phyloP scores from a whole-genome alignment of 2,329 filamentous ascomycete species.

The Pseudogymnoascus verrucosus region DNA sequence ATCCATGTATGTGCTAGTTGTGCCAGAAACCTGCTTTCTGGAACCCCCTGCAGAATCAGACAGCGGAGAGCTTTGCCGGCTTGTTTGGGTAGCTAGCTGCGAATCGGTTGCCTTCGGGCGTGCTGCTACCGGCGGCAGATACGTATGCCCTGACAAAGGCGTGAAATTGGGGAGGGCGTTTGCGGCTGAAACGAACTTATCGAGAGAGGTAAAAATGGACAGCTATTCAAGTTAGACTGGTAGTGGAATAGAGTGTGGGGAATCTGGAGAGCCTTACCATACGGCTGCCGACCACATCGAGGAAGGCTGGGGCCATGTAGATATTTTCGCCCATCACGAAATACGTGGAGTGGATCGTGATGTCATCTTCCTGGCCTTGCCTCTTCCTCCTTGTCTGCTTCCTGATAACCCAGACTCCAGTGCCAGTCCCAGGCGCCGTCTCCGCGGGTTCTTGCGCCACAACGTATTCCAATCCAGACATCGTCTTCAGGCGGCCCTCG shows the following conservation, averaged over 20 bases:
- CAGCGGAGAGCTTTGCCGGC: constrained; percentile 36
- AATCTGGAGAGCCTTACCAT: constrained; percentile 39
- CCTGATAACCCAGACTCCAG: constrained; percentile 61
- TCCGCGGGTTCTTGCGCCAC: constrained; percentile 59
- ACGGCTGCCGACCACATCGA: constrained; percentile 50
- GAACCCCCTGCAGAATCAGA: constrained; percentile 29
- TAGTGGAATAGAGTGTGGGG: constrained; percentile 12
- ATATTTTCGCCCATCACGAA: constrained; percentile 60
- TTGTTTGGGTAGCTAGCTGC: constrained; percentile 20
- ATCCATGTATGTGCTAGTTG: constrained; percentile 21
- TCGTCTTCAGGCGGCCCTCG: constrained; percentile 52
- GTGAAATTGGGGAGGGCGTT: constrained; percentile 36
- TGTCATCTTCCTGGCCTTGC: constrained; percentile 47
- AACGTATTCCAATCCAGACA: constrained; percentile 60
- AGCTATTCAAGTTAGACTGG: constrained; percentile 10
- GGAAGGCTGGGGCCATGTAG: constrained; percentile 56
- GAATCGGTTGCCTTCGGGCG: constrained; percentile 18
- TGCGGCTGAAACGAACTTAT: constrained; percentile 27
- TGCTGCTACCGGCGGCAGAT: constrained; percentile 21
- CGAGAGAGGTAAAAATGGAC: constrained; percentile 24
- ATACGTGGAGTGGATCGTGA: constrained; percentile 52
- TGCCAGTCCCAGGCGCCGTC: constrained; percentile 50
- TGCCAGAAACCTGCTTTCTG: constrained; percentile 19
- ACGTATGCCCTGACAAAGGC: constrained; percentile 40
- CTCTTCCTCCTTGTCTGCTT: constrained; percentile 58